A percentile compares a stretch with the other conserved stretches of the same genome.
Conservation (phyloP, 2,329 filamentous ascomycete genomes). For the Neoarthrinium moseri region DNA sequence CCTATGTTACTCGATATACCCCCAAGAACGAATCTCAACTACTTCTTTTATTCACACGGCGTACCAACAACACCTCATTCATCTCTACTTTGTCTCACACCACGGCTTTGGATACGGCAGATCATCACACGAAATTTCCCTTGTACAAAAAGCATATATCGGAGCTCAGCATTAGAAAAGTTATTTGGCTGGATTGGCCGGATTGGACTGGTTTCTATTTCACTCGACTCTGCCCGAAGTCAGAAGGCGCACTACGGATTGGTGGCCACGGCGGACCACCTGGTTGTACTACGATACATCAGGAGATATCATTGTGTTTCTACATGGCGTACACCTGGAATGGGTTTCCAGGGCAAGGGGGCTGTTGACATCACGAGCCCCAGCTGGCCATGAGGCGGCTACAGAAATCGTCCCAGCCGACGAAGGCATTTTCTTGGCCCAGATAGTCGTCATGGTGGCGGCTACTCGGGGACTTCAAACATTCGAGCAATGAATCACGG, state of each 20-base stretch:
- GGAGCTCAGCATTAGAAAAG: conserved; percentile 52
- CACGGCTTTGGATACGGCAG: conserved; percentile 14
- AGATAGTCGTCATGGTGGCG: too few species aligned
- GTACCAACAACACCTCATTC: neutral
- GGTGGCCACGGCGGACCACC: neutral
- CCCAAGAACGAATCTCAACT: conserved; percentile 17
- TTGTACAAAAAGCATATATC: conserved; percentile 50
- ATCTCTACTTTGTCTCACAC: conserved; percentile 16
- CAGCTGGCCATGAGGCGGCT: neutral
- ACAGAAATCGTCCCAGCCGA: neutral
- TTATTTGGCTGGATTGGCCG: conserved; percentile 25
- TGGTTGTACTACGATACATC: neutral
- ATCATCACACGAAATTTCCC: conserved; percentile 32
- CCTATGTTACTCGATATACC: conserved; percentile 14
- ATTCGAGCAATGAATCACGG: too few species aligned
- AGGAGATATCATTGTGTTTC: neutral
- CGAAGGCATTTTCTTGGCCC: neutral
- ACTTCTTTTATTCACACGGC: neutral
- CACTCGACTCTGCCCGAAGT: too few species aligned
- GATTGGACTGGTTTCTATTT: neutral
- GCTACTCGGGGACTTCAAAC: too few species aligned
- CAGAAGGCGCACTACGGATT: neutral
- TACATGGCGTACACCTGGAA: neutral
- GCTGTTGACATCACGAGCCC: neutral
- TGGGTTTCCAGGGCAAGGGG: neutral